Percentiles rank a stretch among this genome's conserved stretches.
These are phyloP conservation scores for Myxozyma udenii DNA, from an alignment of 805 yeast genomes.

Conservation along the genomic window DNA sequence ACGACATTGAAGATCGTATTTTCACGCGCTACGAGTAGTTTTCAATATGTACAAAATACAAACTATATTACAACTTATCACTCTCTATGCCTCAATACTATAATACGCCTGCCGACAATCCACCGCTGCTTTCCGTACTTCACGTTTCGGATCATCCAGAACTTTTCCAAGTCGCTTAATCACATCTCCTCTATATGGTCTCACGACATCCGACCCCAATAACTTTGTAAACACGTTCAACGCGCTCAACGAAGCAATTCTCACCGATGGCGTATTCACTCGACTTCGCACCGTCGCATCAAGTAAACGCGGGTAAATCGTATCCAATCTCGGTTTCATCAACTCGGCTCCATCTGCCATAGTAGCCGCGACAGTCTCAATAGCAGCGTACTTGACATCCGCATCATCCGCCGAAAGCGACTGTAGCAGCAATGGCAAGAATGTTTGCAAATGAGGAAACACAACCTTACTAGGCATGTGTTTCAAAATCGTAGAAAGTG, in stretches of 20 bases:
- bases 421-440: conserved; percentile 70
- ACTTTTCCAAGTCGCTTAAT: conserved; percentile 49
- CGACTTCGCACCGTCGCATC: conserved; percentile 30
- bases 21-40: conserved; percentile 27
- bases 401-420: conserved; percentile 50
- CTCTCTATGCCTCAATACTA: conserved; percentile 37
- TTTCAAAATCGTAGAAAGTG: conserved; percentile 65
- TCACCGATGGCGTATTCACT: conserved; percentile 48
- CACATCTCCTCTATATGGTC: conserved; percentile 52
- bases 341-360: conserved; percentile 55
- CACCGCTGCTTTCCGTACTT: conserved; percentile 70
- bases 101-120: conserved; percentile 75
- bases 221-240: conserved; percentile 48
- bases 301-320: conserved; percentile 56
- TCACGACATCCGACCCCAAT: conserved; percentile 43
- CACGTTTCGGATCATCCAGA: conserved; percentile 71
- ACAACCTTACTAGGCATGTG: conserved; percentile 63
- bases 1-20: conserved; percentile 59
- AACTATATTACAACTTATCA: neutral
- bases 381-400: conserved; percentile 57
- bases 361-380: conserved; percentile 56
- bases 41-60: neutral
- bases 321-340: conserved; percentile 52
- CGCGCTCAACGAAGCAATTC: conserved; percentile 57
- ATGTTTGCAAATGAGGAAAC: conserved; percentile 56